phyloP scores from a whole-genome alignment of 495 filamentous ascomycete species.

The Aspergillus mulundensis region DNA sequence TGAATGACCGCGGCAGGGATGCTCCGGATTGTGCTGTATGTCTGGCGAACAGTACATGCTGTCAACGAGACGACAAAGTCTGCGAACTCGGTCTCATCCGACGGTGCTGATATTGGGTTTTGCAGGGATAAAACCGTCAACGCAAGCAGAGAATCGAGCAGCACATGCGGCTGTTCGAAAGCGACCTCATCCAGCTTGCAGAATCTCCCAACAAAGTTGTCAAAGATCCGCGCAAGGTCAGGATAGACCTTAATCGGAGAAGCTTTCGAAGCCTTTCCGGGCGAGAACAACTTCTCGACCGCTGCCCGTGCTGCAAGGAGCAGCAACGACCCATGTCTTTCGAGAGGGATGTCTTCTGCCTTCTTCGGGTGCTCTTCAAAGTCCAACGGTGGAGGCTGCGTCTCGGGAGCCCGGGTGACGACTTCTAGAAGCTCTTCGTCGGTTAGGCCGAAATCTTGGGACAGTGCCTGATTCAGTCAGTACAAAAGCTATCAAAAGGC shows the following conservation, averaged over 20 bases:
- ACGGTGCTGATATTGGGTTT: slow-evolving; percentile 19
- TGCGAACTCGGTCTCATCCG: slow-evolving; percentile 31
- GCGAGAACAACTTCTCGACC: slow-evolving; percentile 29
- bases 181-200: slow-evolving; percentile 35
- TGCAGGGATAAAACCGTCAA: slow-evolving; percentile 31
- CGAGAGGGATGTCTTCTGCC: slow-evolving; percentile 66
- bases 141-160: slow-evolving; percentile 39
- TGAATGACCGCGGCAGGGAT: slow-evolving; percentile 72
- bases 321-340: slow-evolving; percentile 64
- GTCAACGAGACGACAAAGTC: slow-evolving; percentile 56
- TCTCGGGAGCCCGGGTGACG: slow-evolving; percentile 25
- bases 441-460: slow-evolving; percentile 61
- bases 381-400: slow-evolving; percentile 37
- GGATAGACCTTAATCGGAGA: slow-evolving; percentile 57
- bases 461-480: slow-evolving; percentile 52
- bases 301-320: slow-evolving; percentile 54
- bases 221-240: slow-evolving; percentile 55
- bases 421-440: slow-evolving; percentile 50
- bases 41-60: slow-evolving; percentile 63
- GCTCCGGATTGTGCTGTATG: slow-evolving; percentile 66
- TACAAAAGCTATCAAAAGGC: not conserved
- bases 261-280: slow-evolving; percentile 18
- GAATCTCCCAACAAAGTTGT: slow-evolving; percentile 54
- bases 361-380: slow-evolving; percentile 42
- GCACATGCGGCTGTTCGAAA: slow-evolving; percentile 39